Conservation (phyloP, 192 early-diverging fungal genomes). For the Linnemannia schmuckeri region DNA sequence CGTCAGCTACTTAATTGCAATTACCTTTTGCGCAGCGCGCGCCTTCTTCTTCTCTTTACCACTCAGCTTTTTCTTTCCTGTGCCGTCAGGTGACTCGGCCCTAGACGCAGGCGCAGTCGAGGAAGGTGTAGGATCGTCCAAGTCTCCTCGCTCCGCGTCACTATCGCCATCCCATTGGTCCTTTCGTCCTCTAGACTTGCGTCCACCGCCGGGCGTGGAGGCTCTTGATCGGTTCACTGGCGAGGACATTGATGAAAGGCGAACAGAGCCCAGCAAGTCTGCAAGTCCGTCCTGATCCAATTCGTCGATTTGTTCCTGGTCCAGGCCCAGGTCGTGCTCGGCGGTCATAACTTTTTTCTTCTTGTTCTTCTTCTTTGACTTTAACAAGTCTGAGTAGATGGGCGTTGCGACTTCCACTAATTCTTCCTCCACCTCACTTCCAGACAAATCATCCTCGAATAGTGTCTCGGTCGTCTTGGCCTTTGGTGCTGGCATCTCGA, state of each 20-base stretch:
- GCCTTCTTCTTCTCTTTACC: constrained; percentile 57
- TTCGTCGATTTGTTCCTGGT: constrained; percentile 34
- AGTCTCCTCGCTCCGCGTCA: constrained; percentile 23
- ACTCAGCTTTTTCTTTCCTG: constrained; percentile 41
- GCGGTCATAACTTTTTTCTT: constrained; percentile 60
- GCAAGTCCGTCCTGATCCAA: constrained; percentile 50
- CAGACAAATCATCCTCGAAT: background rate
- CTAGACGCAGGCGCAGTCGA: constrained; percentile 57
- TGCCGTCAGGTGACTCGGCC: constrained; percentile 43
- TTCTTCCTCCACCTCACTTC: constrained; percentile 58
- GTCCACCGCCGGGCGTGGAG: constrained; percentile 23
- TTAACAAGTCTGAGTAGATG: constrained; percentile 24
- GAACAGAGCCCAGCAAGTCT: constrained; percentile 41
- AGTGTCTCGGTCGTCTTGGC: background rate
- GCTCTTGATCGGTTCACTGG: constrained; percentile 27
- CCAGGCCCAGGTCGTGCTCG: constrained; percentile 20
- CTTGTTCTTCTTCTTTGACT: constrained; percentile 63
- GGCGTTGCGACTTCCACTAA: constrained; percentile 21
- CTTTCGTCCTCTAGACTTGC: constrained; percentile 20
- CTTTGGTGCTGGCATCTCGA: constrained; percentile 31
- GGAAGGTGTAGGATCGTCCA: constrained; percentile 56
- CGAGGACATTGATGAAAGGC: constrained; percentile 47
- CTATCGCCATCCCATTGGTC: constrained; percentile 33
- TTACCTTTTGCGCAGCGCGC: constrained; percentile 57
- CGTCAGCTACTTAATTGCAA: constrained; percentile 11